Evolutionary conservation across 805 yeast genomes (phyloP), one percentile per base, ranked within the genome.

Genomic region (Kodamaea laetipori): DNA sequence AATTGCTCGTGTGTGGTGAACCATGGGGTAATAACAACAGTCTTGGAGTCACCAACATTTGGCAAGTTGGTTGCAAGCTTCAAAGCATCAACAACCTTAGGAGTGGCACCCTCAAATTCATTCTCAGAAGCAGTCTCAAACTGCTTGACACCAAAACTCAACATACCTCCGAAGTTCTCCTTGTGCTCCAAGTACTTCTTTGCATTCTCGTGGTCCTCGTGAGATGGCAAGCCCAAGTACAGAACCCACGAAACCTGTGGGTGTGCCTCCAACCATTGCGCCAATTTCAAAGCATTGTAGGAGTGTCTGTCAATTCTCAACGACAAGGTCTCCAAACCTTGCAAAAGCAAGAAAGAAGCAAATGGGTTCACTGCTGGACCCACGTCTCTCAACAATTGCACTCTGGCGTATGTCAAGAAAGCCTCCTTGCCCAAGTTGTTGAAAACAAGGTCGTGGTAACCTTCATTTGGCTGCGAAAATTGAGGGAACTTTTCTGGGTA

Each of bases 1-100:
- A 92, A 77, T 73, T 94, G 98, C 64, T 89, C 90, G 69, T 92
- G 99, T 18, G 98, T 92, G 31, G 98, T 94, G 69, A 79, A 89
- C 77, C 84, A 90, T 52, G 99, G 99, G 43, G 97, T 90, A 66
- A 92, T 92, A 46, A 92, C 95, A 62, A 92, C 77, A 35, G 98
- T 88, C 74, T 92, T 94, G 39, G 92, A 83, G 61, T 92, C 99
- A 62, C 99, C 99, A 46, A 92, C 97, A 59, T 92, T 92, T 39
- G 99, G 98, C 62, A 94, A 80, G 72, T 90, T 87, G 24, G 96
- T 84, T 44, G 96, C 95, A 45, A 94, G 69, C 67, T 88, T 80
- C 66, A 94, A 79, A 55, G 69, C 71, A 66, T 90, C 96, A 48
- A 88, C 96, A 48, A 90, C 88, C 55, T 74, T 77, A 43, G 92